A percentile compares a stretch with the other conserved stretches of the same genome.
phyloP scores from a whole-genome alignment of 2,329 filamentous ascomycete genomes.

The Fusarium sp. region DNA sequence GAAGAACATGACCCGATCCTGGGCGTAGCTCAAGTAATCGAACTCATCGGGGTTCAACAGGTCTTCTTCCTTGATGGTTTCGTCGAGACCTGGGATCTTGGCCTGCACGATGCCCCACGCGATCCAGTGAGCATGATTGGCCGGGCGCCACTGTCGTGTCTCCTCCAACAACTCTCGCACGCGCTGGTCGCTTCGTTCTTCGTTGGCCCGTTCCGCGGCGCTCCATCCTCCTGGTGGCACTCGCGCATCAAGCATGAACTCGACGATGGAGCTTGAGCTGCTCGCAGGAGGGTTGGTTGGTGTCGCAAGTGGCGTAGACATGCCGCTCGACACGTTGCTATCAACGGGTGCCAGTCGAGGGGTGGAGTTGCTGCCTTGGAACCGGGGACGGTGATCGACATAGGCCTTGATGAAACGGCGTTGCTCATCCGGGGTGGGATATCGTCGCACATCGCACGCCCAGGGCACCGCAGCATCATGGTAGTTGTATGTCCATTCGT shows the following conservation, averaged over 20 bases:
- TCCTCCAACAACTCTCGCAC: slow-evolving; percentile 79
- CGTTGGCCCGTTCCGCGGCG: slow-evolving; percentile 64
- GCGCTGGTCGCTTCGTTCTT: slow-evolving; percentile 72
- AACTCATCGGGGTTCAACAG: slow-evolving; percentile 71
- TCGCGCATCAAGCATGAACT: slow-evolving; percentile 86
- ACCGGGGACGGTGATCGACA: slow-evolving; percentile 80
- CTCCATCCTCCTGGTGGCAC: slow-evolving; percentile 64
- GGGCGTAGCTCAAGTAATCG: slow-evolving; percentile 91
- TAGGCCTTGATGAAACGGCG: slow-evolving; percentile 87
- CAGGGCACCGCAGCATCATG: slow-evolving; percentile 75
- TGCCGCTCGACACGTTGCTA: slow-evolving; percentile 47
- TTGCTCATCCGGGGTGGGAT: slow-evolving; percentile 85
- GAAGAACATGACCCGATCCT: slow-evolving; percentile 91
- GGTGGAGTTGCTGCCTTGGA: slow-evolving; percentile 60
- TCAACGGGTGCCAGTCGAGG: slow-evolving; percentile 59
- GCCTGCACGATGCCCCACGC: slow-evolving; percentile 98
- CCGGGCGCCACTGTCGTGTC: slow-evolving; percentile 84
- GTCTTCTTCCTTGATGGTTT: slow-evolving; percentile 47
- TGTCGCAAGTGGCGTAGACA: slow-evolving; percentile 48
- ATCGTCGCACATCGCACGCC: slow-evolving; percentile 74
- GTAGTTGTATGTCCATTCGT: slow-evolving; percentile 99
- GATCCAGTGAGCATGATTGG: slow-evolving; percentile 90
- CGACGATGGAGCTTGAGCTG: slow-evolving; percentile 67
- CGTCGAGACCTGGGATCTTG: slow-evolving; percentile 78
- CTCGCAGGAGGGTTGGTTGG: slow-evolving; percentile 48